Conservation (phyloP, 345 rosid genomes). For the Salix dunnii region DNA sequence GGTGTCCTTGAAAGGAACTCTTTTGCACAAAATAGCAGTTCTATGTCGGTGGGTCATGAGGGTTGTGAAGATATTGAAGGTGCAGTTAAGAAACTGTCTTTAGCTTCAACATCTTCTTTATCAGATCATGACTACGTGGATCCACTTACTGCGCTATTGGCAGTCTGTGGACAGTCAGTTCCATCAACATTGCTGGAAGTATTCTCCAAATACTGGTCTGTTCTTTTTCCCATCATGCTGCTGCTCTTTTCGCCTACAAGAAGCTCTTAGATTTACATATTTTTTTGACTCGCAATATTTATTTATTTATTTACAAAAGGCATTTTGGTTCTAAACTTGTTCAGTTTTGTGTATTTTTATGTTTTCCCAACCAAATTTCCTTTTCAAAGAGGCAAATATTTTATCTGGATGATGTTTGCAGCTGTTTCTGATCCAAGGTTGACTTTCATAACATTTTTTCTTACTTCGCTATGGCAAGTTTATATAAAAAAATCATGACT, state of each 20-base stretch:
- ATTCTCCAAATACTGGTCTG: slow-evolving; percentile 78
- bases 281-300: neutral
- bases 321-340: neutral
- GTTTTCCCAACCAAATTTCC: too few species aligned
- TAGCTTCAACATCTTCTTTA: slow-evolving; percentile 48
- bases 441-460: neutral
- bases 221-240: neutral
- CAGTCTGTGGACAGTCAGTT: slow-evolving; percentile 58
- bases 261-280: neutral
- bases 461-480: neutral
- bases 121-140: slow-evolving; percentile 37
- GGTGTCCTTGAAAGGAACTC: slow-evolving; percentile 25
- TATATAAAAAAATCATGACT: neutral
- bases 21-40: slow-evolving; percentile 20
- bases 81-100: slow-evolving; percentile 61
- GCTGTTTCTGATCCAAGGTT: neutral
- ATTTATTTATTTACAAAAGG: neutral
- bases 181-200: slow-evolving; percentile 62
- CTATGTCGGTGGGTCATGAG: slow-evolving; percentile 11
- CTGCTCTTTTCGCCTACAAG: neutral
- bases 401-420: neutral
- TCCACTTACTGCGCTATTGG: slow-evolving; percentile 60
- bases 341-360: neutral
- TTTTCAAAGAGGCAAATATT: neutral
- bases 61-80: slow-evolving; percentile 47